Percentiles rank a stretch among this genome's conserved stretches.
These are phyloP conservation scores for Lichtheimia ornata DNA, from an alignment of 371 early-diverging fungal species.

Conservation along the genomic window DNA sequence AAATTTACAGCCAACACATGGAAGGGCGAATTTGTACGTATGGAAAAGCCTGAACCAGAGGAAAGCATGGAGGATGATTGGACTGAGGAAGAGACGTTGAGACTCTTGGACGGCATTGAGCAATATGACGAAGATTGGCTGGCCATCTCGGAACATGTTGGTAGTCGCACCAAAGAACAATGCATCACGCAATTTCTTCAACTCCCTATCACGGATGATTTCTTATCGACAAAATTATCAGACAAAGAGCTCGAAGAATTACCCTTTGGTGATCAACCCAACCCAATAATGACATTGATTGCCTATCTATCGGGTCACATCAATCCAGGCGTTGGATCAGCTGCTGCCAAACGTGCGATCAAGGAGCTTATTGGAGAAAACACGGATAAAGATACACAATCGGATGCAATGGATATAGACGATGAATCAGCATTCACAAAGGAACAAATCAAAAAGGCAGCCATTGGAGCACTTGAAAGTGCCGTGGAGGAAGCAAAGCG, in stretches of 20 bases:
- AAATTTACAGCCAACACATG: slow-evolving; percentile 34
- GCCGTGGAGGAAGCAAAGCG: slow-evolving; percentile 64
- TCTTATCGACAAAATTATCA: slow-evolving; percentile 27
- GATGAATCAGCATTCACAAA: slow-evolving; percentile 28
- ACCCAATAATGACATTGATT: slow-evolving; percentile 50
- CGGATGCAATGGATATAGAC: slow-evolving; percentile 28
- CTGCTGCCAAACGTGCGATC: slow-evolving; percentile 46
- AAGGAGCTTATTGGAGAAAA: slow-evolving; percentile 19
- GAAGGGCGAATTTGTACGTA: slow-evolving; percentile 46
- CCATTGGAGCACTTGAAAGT: slow-evolving; percentile 56
- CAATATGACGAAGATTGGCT: slow-evolving; percentile 97
- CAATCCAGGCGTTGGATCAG: slow-evolving; percentile 50
- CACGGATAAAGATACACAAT: slow-evolving; percentile 2
- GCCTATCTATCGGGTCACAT: slow-evolving; percentile 46
- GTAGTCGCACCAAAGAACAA: slow-evolving; percentile 90
- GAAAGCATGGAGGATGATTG: slow-evolving; percentile 61
- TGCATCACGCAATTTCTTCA: slow-evolving; percentile 96
- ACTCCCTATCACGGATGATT: slow-evolving; percentile 82
- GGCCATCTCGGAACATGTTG: slow-evolving; percentile 93
- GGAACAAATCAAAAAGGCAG: slow-evolving; percentile 50
- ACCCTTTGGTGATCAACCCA: slow-evolving; percentile 39
- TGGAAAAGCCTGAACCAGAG: slow-evolving; percentile 26
- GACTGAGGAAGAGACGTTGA: slow-evolving; percentile 91
- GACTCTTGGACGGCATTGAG: slow-evolving; percentile 95
- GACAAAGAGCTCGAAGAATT: slow-evolving; percentile 32